phyloP scores from a whole-genome alignment of 1,139 yeast genomes.

The Candida sp. region DNA sequence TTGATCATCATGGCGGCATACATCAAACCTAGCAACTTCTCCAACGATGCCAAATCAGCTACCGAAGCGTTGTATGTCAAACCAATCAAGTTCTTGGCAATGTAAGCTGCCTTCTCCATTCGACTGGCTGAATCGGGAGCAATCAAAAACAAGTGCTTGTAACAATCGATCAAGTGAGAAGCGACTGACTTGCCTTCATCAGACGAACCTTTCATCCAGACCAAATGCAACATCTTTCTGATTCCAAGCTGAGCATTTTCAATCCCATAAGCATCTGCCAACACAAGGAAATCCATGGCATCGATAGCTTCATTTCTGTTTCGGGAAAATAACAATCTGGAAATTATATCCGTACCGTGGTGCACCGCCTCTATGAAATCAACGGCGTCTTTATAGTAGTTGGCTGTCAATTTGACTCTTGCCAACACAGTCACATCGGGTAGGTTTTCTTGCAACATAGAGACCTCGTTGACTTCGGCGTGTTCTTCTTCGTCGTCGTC shows the following conservation, averaged over 20 bases:
- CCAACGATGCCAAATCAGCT: slow-evolving; percentile 92
- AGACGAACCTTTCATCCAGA: slow-evolving; percentile 93
- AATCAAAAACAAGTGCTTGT: slow-evolving; percentile 72
- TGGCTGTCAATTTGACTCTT: slow-evolving; percentile 53
- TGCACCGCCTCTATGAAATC: slow-evolving; percentile 74
- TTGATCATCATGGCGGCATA: slow-evolving; percentile 63
- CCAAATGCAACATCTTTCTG: slow-evolving; percentile 88
- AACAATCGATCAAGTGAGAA: slow-evolving; percentile 82
- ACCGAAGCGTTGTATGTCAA: slow-evolving; percentile 79
- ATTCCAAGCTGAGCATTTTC: slow-evolving; percentile 74
- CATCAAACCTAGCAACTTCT: slow-evolving; percentile 76
- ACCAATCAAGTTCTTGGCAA: slow-evolving; percentile 82
- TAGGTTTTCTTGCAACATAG: slow-evolving; percentile 19
- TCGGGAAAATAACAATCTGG: slow-evolving; percentile 76
- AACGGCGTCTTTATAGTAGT: slow-evolving; percentile 81
- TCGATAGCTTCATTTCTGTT: slow-evolving; percentile 89
- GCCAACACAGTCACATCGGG: slow-evolving; percentile 37
- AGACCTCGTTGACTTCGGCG: slow-evolving; percentile 18
- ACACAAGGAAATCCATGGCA: slow-evolving; percentile 89
- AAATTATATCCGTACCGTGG: slow-evolving; percentile 60
- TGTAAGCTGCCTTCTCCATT: slow-evolving; percentile 64
- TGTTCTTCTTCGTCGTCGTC: slow-evolving; percentile 19
- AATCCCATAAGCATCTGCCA: slow-evolving; percentile 89
- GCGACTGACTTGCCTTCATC: slow-evolving; percentile 92
- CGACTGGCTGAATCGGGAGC: slow-evolving; percentile 67